These are phyloP conservation scores for Saccharomyces uvarum DNA, from an alignment of 1,139 yeast genomes.

Conservation along the genomic window DNA sequence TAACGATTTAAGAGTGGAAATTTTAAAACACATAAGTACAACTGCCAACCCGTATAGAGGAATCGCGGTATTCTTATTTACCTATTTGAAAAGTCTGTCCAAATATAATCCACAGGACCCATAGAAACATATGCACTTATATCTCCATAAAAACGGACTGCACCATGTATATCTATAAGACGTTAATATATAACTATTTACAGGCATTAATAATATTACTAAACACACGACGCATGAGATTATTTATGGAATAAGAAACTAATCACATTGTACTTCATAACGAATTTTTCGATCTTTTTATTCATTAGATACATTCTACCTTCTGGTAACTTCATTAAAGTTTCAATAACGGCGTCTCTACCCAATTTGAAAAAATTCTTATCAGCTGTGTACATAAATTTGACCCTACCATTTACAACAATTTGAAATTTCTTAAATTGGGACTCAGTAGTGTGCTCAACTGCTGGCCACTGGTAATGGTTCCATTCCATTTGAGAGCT, in stretches of 20 bases:
- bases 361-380: conserved; percentile 33
- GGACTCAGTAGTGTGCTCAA: conserved; percentile 36
- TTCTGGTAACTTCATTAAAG: conserved; percentile 22
- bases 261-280: conserved; percentile 35
- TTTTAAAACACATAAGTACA: conserved; percentile 34
- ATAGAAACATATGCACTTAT: not conserved
- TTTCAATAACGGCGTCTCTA: conserved; percentile 34
- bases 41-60: conserved; percentile 37
- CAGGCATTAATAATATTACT: conserved; percentile 4
- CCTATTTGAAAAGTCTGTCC: conserved; percentile 40
- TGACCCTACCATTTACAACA: conserved; percentile 63
- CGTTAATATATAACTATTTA: conserved; percentile 11
- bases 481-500: conserved; percentile 36
- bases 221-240: conserved; percentile 1
- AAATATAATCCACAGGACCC: conserved; percentile 6
- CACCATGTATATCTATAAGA: not conserved
- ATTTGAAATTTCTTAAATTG: conserved; percentile 41
- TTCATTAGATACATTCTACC: conserved; percentile 33
- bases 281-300: conserved; percentile 35
- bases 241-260: conserved; percentile 29
- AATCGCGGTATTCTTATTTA: conserved; percentile 39
- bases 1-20: conserved; percentile 37
- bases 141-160: not conserved
- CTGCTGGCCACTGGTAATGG: conserved; percentile 53
- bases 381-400: conserved; percentile 40